A percentile compares a stretch with the other conserved stretches of the same genome.
These are phyloP conservation scores for Phytophthora constricta DNA, from an alignment of 352 stramenopile genomes.

Conservation along the genomic window DNA sequence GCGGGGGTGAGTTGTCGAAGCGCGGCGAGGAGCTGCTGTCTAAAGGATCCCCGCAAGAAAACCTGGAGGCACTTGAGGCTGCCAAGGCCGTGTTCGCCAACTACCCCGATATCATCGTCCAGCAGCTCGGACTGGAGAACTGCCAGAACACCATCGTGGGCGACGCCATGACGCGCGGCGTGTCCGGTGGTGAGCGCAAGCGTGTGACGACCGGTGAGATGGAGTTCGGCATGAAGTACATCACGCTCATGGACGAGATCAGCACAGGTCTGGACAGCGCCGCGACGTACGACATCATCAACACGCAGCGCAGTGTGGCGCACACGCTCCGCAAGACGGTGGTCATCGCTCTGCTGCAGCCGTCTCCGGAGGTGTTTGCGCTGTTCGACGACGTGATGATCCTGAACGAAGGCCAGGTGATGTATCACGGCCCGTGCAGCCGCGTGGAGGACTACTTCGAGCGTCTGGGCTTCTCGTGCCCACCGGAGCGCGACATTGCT, in stretches of 20 bases:
- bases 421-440: slow-evolving; percentile 57
- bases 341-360: slow-evolving; percentile 83
- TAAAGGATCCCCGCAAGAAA: slow-evolving; percentile 40
- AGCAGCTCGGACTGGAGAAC: slow-evolving; percentile 44
- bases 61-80: slow-evolving; percentile 24
- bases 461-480: slow-evolving; percentile 42
- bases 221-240: slow-evolving; percentile 74
- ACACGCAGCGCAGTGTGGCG: slow-evolving; percentile 29
- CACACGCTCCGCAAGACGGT: slow-evolving; percentile 37
- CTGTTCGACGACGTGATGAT: slow-evolving; percentile 70
- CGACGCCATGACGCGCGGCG: slow-evolving; percentile 49
- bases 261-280: slow-evolving; percentile 88
- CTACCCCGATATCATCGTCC: slow-evolving; percentile 49
- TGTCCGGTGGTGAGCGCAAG: slow-evolving; percentile 77
- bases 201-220: slow-evolving; percentile 88
- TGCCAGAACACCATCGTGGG: slow-evolving; percentile 58
- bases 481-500: slow-evolving; percentile 36
- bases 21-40: slow-evolving; percentile 31
- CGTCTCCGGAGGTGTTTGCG: slow-evolving; percentile 88
- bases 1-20: slow-evolving; percentile 26
- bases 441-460: slow-evolving; percentile 42
- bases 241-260: slow-evolving; percentile 90
- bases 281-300: slow-evolving; percentile 47
- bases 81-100: slow-evolving; percentile 34
- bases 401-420: slow-evolving; percentile 55